Evolutionary conservation across 2,329 filamentous ascomycete genomes (phyloP).

Genomic region (Penicillium sclerotiorum): DNA sequence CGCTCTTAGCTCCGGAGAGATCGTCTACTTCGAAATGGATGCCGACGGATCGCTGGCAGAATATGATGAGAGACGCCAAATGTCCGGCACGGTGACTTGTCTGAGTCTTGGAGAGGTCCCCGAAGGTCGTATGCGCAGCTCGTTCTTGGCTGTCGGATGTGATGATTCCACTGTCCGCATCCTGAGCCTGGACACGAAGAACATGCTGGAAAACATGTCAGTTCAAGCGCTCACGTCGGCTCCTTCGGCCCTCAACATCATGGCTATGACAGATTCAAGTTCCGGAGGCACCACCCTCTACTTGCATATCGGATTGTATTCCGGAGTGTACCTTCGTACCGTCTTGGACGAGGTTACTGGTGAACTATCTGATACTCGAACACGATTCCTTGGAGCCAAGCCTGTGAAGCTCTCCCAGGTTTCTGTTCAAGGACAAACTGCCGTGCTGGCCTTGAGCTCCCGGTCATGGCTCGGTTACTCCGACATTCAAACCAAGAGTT

Average conservation of each 20-base stretch:
- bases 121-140: slow-evolving; percentile 83
- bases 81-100: slow-evolving; percentile 93
- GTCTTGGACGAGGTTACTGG: slow-evolving; percentile 94
- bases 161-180: slow-evolving; percentile 96
- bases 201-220: slow-evolving; percentile 88
- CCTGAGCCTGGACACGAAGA: slow-evolving; percentile 84
- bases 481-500: slow-evolving; percentile 80
- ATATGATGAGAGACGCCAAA: slow-evolving; percentile 91
- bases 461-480: slow-evolving; percentile 96
- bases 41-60: slow-evolving; percentile 86
- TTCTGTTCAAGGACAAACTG: slow-evolving; percentile 80
- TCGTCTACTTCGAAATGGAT: slow-evolving; percentile 98
- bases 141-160: slow-evolving; percentile 93
- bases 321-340: slow-evolving; percentile 92
- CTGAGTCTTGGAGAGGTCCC: slow-evolving; percentile 93
- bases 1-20: slow-evolving; percentile 91
- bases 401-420: slow-evolving; percentile 88
- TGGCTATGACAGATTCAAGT: slow-evolving; percentile 92
- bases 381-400: slow-evolving; percentile 90
- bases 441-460: slow-evolving; percentile 86
- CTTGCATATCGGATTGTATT: slow-evolving; percentile 92
- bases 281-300: slow-evolving; percentile 87
- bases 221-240: slow-evolving; percentile 91
- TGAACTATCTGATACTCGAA: slow-evolving; percentile 90
- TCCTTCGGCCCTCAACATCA: slow-evolving; percentile 85